These are phyloP conservation scores for Phytophthora tubulina DNA, from an alignment of 352 stramenopile genomes.

Conservation along the genomic window DNA sequence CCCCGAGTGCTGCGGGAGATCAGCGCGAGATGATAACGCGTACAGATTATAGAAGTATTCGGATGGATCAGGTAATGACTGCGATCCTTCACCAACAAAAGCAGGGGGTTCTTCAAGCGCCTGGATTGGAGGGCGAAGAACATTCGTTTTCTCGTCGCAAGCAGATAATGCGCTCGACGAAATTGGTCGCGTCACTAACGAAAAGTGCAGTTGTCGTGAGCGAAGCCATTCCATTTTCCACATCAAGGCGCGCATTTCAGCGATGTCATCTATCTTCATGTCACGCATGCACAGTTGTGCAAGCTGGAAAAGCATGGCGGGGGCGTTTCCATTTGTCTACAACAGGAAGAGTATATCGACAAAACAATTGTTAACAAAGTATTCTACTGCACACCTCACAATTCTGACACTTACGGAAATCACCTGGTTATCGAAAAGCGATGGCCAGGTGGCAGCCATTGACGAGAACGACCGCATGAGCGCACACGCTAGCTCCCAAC, in stretches of 20 bases:
- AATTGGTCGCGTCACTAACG: conserved; percentile 56
- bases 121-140: conserved; percentile 33
- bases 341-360: conserved; percentile 8
- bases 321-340: conserved; percentile 68
- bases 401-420: conserved; percentile 50
- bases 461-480: conserved; percentile 66
- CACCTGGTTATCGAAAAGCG: conserved; percentile 73
- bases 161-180: conserved; percentile 44
- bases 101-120: conserved; percentile 26
- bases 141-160: conserved; percentile 44
- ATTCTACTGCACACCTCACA: neutral
- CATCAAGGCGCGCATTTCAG: conserved; percentile 43
- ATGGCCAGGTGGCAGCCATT: conserved; percentile 55
- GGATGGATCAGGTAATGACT: conserved; percentile 17
- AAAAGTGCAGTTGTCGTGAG: conserved; percentile 51
- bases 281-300: conserved; percentile 63
- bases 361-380: conserved; percentile 1
- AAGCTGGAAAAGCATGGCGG: conserved; percentile 67
- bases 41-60: conserved; percentile 83
- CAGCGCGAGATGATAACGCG: conserved; percentile 64
- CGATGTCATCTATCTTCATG: conserved; percentile 47
- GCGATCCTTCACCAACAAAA: conserved; percentile 17
- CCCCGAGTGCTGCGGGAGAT: conserved; percentile 74
- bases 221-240: conserved; percentile 63
- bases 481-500: conserved; percentile 61